Evolutionary conservation across 2,329 filamentous ascomycete genomes (phyloP).

Genomic region (Lecanicillium sp.): DNA sequence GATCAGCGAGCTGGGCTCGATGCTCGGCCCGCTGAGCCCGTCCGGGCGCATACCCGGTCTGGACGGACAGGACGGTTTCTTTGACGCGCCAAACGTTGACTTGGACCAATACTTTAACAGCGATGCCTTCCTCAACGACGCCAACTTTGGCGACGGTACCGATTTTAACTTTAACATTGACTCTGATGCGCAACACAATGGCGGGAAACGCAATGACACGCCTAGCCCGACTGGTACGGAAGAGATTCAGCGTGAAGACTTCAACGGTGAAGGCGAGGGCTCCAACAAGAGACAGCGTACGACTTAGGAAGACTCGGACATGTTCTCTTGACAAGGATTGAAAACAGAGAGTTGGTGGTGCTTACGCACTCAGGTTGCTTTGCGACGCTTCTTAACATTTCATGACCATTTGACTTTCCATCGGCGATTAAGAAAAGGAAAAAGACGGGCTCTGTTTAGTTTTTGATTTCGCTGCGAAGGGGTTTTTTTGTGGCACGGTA

Average conservation of each 20-base stretch:
- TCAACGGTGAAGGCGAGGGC: conserved; percentile 12
- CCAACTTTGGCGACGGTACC: conserved; percentile 33
- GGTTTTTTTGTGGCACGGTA: too few relatives aligned
- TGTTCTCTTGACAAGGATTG: not conserved
- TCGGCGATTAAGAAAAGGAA: too few relatives aligned
- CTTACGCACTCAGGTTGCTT: too few relatives aligned
- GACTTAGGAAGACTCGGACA: not conserved
- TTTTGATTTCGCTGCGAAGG: too few relatives aligned
- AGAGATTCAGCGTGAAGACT: conserved; percentile 39
- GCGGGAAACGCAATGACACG: conserved; percentile 22
- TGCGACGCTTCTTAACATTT: too few relatives aligned
- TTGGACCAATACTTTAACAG: conserved; percentile 45
- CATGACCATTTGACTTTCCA: too few relatives aligned
- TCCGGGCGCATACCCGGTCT: conserved; percentile 71
- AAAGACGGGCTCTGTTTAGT: too few relatives aligned
- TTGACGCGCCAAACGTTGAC: conserved; percentile 33
- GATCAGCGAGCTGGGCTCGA: conserved; percentile 65
- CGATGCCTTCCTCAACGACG: conserved; percentile 29
- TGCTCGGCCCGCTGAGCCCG: conserved; percentile 74
- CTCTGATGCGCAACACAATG: conserved; percentile 19
- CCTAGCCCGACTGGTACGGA: conserved; percentile 42
- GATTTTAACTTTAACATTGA: conserved; percentile 47
- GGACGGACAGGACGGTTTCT: conserved; percentile 27
- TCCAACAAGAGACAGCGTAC: conserved; percentile 8
- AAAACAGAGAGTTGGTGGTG: too few relatives aligned